Percentiles rank a stretch among this genome's conserved stretches.
Conservation (phyloP, 2,329 filamentous ascomycete species). For the Seiridium cupressi region DNA sequence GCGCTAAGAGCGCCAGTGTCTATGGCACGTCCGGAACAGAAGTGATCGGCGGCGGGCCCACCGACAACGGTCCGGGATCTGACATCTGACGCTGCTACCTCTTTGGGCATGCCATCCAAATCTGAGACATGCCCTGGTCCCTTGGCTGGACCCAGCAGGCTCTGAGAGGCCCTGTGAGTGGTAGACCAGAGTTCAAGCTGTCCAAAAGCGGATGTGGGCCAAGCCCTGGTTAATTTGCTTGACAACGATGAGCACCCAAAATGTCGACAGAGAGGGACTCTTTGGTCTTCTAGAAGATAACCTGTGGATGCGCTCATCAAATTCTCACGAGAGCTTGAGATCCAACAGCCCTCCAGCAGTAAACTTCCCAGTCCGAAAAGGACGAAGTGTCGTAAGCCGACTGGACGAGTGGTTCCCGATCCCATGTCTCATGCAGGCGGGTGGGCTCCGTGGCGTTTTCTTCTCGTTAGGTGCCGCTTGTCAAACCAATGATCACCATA, state of each 20-base stretch:
- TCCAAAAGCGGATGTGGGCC: slow-evolving; percentile 22
- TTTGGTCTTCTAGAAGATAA: slow-evolving; percentile 7
- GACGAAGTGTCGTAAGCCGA: background rate
- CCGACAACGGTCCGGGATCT: slow-evolving; percentile 22
- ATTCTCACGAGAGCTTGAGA: background rate
- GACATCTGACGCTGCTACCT: slow-evolving; percentile 10
- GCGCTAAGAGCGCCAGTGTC: slow-evolving; percentile 13
- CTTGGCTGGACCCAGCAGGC: slow-evolving; percentile 17
- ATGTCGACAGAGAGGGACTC: background rate
- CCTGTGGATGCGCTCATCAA: background rate
- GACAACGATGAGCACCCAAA: background rate
- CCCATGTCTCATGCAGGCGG: background rate
- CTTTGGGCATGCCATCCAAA: slow-evolving; percentile 30
- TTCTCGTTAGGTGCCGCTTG: slow-evolving; percentile 19
- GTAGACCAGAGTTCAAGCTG: slow-evolving; percentile 10
- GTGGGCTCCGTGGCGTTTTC: slow-evolving; percentile 11
- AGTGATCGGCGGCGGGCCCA: slow-evolving; percentile 24
- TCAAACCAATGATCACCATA: slow-evolving; percentile 20
- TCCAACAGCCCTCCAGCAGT: background rate
- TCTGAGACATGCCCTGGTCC: slow-evolving; percentile 32
- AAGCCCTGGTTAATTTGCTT: slow-evolving; percentile 15
- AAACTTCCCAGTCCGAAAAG: background rate
- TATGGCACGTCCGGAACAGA: slow-evolving; percentile 19
- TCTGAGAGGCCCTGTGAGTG: slow-evolving; percentile 17
- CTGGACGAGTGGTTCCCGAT: background rate